Evolutionary conservation across 2,329 filamentous ascomycete species (phyloP).

Genomic region (Cryphonectria carpinicola): DNA sequence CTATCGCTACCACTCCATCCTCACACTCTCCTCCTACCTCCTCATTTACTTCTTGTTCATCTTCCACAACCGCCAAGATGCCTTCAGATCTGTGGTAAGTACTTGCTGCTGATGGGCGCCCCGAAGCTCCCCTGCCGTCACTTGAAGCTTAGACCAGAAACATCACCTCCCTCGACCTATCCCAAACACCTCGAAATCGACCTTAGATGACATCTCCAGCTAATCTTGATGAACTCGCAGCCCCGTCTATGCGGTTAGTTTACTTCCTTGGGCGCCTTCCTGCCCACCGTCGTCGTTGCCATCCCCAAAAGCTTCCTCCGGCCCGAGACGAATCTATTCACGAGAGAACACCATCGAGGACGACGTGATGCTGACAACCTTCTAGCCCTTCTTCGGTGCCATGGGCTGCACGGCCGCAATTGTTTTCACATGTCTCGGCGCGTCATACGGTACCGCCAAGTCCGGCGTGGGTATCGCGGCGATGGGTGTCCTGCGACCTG

Average conservation of each 20-base stretch:
- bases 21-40: conserved; percentile 15
- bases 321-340: conserved; percentile 28
- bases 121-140: conserved; percentile 31
- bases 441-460: conserved; percentile 76
- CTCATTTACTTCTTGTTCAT: conserved; percentile 30
- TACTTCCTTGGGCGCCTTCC: conserved; percentile 29
- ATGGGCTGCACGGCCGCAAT: conserved; percentile 83
- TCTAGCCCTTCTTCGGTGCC: conserved; percentile 87
- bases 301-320: conserved; percentile 35
- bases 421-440: conserved; percentile 56
- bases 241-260: conserved; percentile 98
- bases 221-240: conserved; percentile 58
- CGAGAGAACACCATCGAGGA: conserved; percentile 20
- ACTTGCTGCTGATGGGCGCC: conserved; percentile 40
- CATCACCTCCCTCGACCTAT: conserved; percentile 32
- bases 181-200: conserved; percentile 16
- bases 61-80: conserved; percentile 61
- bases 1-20: conserved; percentile 22
- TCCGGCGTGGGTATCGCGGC: conserved; percentile 97
- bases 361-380: conserved; percentile 40
- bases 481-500: conserved; percentile 97
- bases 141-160: conserved; percentile 34
- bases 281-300: conserved; percentile 24
- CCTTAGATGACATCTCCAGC: conserved; percentile 41
- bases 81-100: conserved; percentile 82